Percentiles rank a stretch among this genome's conserved stretches.
phyloP scores from a whole-genome alignment of 2,329 filamentous ascomycete species.

The Metarhizium album region DNA sequence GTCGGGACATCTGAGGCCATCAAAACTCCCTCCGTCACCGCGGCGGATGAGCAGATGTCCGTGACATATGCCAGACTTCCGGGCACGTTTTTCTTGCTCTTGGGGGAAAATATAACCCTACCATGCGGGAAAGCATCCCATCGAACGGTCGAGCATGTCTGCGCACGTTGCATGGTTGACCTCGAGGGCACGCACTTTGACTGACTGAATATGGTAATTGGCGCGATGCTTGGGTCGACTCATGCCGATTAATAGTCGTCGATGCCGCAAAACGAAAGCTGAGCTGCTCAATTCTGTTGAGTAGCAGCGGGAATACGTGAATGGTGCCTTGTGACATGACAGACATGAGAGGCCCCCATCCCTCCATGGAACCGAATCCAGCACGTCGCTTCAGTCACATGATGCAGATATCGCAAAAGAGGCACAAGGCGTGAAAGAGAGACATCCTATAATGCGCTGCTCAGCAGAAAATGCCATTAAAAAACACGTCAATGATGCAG shows the following conservation, averaged over 20 bases:
- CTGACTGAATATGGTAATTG: neutral
- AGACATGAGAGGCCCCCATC: neutral
- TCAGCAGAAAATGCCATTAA: constrained; percentile 11
- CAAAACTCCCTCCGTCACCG: neutral
- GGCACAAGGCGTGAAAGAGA: neutral
- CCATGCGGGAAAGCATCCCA: neutral
- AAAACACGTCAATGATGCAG: constrained; percentile 24
- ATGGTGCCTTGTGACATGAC: neutral
- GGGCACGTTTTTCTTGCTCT: neutral
- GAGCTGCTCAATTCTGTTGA: neutral
- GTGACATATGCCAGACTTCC: neutral
- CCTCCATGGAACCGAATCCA: too few species aligned
- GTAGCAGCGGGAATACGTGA: neutral
- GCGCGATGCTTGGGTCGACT: neutral
- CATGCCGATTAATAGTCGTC: neutral
- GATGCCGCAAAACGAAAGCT: neutral
- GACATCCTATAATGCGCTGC: constrained; percentile 10
- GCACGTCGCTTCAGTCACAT: neutral
- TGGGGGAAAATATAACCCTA: neutral
- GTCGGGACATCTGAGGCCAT: too few species aligned
- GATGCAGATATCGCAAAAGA: neutral
- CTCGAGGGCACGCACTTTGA: neutral
- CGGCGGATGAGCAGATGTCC: neutral
- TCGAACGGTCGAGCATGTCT: constrained; percentile 5
- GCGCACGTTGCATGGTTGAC: constrained; percentile 16